Conservation (phyloP, 2,329 filamentous ascomycete genomes). For the Colletotrichum sp. region DNA sequence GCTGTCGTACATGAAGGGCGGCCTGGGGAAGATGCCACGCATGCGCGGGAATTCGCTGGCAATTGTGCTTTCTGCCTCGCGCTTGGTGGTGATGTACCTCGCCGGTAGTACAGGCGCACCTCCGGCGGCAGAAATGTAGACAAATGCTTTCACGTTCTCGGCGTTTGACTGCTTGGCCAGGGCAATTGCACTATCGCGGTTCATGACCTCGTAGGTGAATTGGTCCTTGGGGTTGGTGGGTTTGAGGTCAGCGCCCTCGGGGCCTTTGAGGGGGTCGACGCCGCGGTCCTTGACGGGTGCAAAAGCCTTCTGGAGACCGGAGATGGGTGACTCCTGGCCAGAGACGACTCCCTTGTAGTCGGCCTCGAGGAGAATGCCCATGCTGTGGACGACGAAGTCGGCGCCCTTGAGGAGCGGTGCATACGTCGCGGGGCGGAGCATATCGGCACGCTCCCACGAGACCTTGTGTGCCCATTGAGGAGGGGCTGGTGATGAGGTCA, state of each 20-base stretch:
- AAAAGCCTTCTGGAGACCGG: conserved; percentile 81
- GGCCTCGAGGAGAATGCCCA: conserved; percentile 95
- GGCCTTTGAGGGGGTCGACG: conserved; percentile 72
- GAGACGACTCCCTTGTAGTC: conserved; percentile 95
- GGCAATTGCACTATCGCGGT: conserved; percentile 85
- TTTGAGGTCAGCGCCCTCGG: conserved; percentile 62
- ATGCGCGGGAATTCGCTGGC: conserved; percentile 73
- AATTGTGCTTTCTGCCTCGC: conserved; percentile 85
- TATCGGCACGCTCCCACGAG: conserved; percentile 86
- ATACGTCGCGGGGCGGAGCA: conserved; percentile 84
- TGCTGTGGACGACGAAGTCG: conserved; percentile 88
- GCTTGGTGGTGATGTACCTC: conserved; percentile 89
- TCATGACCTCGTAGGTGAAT: conserved; percentile 97
- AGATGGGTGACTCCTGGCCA: conserved; percentile 81
- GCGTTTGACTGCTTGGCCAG: conserved; percentile 78
- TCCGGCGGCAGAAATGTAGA: conserved; percentile 87
- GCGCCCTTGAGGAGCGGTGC: conserved; percentile 75
- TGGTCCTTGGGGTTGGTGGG: conserved; percentile 73
- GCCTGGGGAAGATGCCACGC: conserved; percentile 81
- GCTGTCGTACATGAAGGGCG: conserved; percentile 88
- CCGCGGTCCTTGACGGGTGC: conserved; percentile 67
- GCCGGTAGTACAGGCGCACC: conserved; percentile 84
- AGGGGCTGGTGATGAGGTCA: conserved; percentile 72
- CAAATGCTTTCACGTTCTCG: conserved; percentile 72
- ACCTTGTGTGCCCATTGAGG: conserved; percentile 85